Evolutionary conservation across 768 basidiomycete genomes (phyloP), one percentile per base, ranked within the genome.

Genomic region (Obba rivulosa): DNA sequence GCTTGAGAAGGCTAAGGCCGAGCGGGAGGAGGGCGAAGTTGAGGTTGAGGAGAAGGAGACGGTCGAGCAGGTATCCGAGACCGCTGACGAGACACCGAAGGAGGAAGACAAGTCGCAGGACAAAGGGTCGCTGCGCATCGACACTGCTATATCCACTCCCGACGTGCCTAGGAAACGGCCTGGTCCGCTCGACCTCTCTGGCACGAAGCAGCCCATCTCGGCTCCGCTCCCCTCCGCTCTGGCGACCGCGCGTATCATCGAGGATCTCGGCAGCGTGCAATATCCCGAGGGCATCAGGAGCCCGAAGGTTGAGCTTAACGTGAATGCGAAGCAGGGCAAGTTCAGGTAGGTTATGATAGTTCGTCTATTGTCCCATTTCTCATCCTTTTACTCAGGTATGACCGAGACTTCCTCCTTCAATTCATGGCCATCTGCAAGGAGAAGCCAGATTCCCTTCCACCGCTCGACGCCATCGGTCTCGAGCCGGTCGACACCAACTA

Each of bases 391-490:
- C 31, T 20, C 52, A 92, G 95, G 60, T 99, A 99, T 64, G 92
- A 97, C 65, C 92, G 94, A 31, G 92, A 94, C 17, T 99, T 99
- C 81, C 78, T 99, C 21, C 69, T 99, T 50, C 95, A 99, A 64
- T 99, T 99, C 72, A 93, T 96, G 89, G 69, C 71, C 20, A 69
- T 95, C 51, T 99, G 96, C 76, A 89, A 83, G 66, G 95, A 97
- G 71, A 94, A 93, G 67, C 95, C 96, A 3, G 92, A 90, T 46
- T 76, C 79, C 47, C 83, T 97, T 22, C 92, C 92, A 35, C 81
- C 91, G 51, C 78, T 97, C 46, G 92, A 92, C 55, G 85, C 86
- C 9, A 85, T 98, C 58, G 95, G 95, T 47, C 80, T 97, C 45
- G 92, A 93, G 60, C 86, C 89, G 9, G 73, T 77, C 22, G 79